Evolutionary conservation across 1,139 yeast species (phyloP).

Genomic region (Sugiyamaella japonica): DNA sequence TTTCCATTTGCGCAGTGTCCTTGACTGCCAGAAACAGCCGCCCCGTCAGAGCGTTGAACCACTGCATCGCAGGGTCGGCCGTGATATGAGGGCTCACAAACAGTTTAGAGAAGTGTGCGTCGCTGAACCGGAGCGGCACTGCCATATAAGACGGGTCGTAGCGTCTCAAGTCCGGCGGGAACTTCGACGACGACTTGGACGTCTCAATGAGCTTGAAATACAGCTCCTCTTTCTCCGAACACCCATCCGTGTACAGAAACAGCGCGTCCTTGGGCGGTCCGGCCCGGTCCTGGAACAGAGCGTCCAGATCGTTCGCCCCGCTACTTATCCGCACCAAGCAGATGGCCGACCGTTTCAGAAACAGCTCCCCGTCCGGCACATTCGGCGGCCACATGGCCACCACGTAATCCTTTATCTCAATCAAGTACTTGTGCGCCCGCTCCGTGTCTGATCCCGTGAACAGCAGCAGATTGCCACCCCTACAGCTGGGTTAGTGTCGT

Average conservation of each 20-base stretch:
- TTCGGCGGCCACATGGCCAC: slow-evolving; percentile 86
- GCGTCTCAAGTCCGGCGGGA: slow-evolving; percentile 14
- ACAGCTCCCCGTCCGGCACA: slow-evolving; percentile 69
- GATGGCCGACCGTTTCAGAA: slow-evolving; percentile 76
- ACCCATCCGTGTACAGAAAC: slow-evolving; percentile 73
- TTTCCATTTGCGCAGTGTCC: slow-evolving; percentile 63
- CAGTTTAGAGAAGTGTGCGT: slow-evolving; percentile 67
- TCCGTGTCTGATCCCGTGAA: slow-evolving; percentile 62
- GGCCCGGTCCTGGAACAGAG: slow-evolving; percentile 27
- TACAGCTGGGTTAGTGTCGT: slow-evolving; percentile 41
- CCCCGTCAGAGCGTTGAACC: slow-evolving; percentile 88
- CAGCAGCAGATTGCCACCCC: slow-evolving; percentile 69
- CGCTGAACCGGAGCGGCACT: slow-evolving; percentile 67
- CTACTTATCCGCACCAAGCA: slow-evolving; percentile 47
- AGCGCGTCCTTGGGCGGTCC: slow-evolving; percentile 58
- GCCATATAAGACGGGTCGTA: slow-evolving; percentile 59
- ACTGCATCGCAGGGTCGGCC: slow-evolving; percentile 77
- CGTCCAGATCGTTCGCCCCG: slow-evolving; percentile 12
- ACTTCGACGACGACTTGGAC: slow-evolving; percentile 47
- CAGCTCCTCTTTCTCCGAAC: slow-evolving; percentile 88
- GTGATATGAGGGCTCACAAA: slow-evolving; percentile 77
- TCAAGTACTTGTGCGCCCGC: slow-evolving; percentile 47
- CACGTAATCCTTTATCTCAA: slow-evolving; percentile 68
- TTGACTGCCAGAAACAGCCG: slow-evolving; percentile 75
- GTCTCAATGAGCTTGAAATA: slow-evolving; percentile 81